phyloP scores from a whole-genome alignment of 2,329 filamentous ascomycete genomes.

The Pseudocercospora cruenta region DNA sequence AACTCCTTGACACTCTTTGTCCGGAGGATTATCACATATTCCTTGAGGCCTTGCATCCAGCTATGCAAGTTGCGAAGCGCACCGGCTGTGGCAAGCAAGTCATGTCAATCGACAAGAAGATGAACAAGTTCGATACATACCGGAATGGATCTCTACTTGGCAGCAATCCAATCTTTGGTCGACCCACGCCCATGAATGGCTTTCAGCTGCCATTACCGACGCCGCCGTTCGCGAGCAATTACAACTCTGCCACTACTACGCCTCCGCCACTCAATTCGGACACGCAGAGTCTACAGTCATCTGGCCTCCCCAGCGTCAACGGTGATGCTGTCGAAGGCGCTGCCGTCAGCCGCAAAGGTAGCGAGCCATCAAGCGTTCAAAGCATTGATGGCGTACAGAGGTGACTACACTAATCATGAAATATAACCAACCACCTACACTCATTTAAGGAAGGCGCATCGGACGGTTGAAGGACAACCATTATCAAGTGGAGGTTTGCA shows the following conservation, averaged over 20 bases:
- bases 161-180: constrained; percentile 6
- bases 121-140: constrained; percentile 47
- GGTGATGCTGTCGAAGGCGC: constrained; percentile 42
- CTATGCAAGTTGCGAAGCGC: constrained; percentile 50
- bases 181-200: constrained; percentile 13
- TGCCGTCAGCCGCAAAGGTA: constrained; percentile 32
- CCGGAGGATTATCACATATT: constrained; percentile 48
- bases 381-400: constrained; percentile 22
- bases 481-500: background rate
- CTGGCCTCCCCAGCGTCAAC: constrained; percentile 36
- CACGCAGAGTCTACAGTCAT: constrained; percentile 35
- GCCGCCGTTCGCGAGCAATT: constrained; percentile 30
- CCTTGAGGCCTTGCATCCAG: constrained; percentile 47
- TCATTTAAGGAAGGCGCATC: background rate
- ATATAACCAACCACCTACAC: background rate
- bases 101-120: constrained; percentile 52
- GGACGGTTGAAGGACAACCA: background rate
- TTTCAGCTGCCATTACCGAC: constrained; percentile 16
- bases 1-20: constrained; percentile 63
- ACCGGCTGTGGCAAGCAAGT: constrained; percentile 50
- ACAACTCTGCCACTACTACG: constrained; percentile 34
- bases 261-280: constrained; percentile 34
- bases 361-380: constrained; percentile 27
- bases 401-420: constrained; percentile 16
- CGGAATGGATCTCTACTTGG: constrained; percentile 19